Evolutionary conservation across 768 basidiomycete genomes (phyloP).

Genomic region (Trametes gibbosa): DNA sequence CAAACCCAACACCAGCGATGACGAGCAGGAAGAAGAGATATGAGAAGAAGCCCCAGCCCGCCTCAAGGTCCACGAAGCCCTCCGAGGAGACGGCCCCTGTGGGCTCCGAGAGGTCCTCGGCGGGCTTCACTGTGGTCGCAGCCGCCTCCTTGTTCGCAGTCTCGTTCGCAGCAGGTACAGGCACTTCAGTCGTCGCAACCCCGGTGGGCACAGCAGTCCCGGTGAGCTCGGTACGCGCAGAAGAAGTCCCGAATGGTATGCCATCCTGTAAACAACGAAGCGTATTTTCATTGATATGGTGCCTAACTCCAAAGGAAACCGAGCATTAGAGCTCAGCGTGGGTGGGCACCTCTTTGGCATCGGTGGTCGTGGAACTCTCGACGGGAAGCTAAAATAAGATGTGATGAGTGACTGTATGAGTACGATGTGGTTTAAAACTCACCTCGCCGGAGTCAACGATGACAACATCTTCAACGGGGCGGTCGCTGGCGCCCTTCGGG

Average conservation of each 20-base stretch:
- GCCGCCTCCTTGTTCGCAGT: slow-evolving; percentile 15
- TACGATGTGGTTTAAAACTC: neutral
- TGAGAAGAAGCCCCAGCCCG: slow-evolving; percentile 24
- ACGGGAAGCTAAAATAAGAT: slow-evolving; percentile 43
- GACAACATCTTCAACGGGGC: slow-evolving; percentile 70
- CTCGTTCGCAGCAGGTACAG: slow-evolving; percentile 8
- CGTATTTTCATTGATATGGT: slow-evolving; percentile 28
- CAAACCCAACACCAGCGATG: slow-evolving; percentile 42
- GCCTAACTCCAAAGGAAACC: slow-evolving; percentile 24
- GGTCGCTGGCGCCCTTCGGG: slow-evolving; percentile 66
- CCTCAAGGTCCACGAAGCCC: slow-evolving; percentile 4
- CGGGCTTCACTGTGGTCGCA: slow-evolving; percentile 20
- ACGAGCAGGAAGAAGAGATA: slow-evolving; percentile 32
- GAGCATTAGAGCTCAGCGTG: slow-evolving; percentile 84
- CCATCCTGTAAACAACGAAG: slow-evolving; percentile 20
- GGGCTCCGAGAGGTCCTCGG: slow-evolving; percentile 20
- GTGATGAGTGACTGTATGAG: too few species aligned
- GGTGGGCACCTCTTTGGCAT: slow-evolving; percentile 89
- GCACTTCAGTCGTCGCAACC: slow-evolving; percentile 2
- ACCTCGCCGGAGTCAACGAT: slow-evolving; percentile 92
- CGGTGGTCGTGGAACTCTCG: slow-evolving; percentile 52
- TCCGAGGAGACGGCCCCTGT: slow-evolving; percentile 11
- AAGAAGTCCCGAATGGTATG: neutral
- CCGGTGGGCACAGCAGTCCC: neutral
- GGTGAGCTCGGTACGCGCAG: too few species aligned